These are phyloP conservation scores for Otatea glauca DNA, from an alignment of 176 grass and related monocot genomes.

Conservation along the genomic window DNA sequence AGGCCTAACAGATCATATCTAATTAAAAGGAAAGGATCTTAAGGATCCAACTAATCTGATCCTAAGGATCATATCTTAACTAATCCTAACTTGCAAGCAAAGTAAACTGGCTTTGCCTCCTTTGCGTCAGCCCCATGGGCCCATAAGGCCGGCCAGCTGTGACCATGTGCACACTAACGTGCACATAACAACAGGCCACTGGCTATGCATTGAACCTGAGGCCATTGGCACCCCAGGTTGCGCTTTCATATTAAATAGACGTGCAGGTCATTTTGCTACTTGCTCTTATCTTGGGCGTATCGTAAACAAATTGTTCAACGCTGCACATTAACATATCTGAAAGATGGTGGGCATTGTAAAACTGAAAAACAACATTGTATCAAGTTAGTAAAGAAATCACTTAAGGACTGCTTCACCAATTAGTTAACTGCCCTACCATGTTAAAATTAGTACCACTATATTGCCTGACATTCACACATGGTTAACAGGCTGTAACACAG, in stretches of 20 bases:
- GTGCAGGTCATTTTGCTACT: conserved; percentile 1
- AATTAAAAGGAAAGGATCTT: too few species aligned
- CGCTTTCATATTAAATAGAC: conserved; percentile 26
- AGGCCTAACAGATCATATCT: too few species aligned
- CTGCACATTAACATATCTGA: not conserved
- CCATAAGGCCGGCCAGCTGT: too few species aligned
- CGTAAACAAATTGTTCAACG: not conserved
- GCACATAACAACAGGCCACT: not conserved
- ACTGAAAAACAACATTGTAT: not conserved
- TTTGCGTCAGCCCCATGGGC: too few species aligned
- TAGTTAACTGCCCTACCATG: not conserved
- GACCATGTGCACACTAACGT: too few species aligned
- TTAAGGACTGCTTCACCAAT: conserved; percentile 9
- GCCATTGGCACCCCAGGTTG: not conserved
- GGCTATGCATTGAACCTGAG: conserved; percentile 8
- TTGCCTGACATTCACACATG: conserved; percentile 9
- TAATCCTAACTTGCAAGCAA: too few species aligned
- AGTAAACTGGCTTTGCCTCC: too few species aligned
- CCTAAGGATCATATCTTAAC: too few species aligned
- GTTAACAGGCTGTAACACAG: conserved; percentile 24
- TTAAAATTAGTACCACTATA: conserved; percentile 7
- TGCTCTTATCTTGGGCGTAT: not conserved
- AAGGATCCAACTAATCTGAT: too few species aligned
- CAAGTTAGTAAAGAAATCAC: conserved; percentile 30
- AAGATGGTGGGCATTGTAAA: conserved; percentile 11